Conservation (phyloP, 106 monocot species). For the Posidonia australis region DNA sequence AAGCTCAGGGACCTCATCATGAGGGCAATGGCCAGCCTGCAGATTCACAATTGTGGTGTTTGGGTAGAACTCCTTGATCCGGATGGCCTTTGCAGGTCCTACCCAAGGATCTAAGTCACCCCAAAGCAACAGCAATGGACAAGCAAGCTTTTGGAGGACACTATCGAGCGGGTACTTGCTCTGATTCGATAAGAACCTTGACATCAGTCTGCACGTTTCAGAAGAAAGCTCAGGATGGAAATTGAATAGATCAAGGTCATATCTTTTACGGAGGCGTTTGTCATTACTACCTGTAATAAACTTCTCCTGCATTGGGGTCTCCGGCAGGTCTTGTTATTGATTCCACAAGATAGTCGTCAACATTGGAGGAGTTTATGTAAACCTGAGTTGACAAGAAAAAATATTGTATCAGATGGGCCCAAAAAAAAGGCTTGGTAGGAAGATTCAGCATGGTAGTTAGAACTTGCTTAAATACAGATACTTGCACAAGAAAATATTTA, state of each 20-base stretch:
- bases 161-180: conserved; percentile 71
- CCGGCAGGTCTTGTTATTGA: conserved; percentile 66
- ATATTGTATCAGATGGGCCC: too few species aligned
- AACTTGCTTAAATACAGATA: too few species aligned
- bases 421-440: too few species aligned
- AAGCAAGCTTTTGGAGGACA: conserved; percentile 57
- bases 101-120: conserved; percentile 98
- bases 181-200: conserved; percentile 79
- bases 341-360: conserved; percentile 86
- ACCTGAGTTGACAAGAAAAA: conserved; percentile 36
- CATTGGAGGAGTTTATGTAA: conserved; percentile 73
- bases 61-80: conserved; percentile 85
- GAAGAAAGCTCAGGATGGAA: not conserved
- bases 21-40: conserved; percentile 93
- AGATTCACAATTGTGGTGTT: conserved; percentile 67
- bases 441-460: too few species aligned
- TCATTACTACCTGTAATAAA: conserved; percentile 64
- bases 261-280: not conserved
- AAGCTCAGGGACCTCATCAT: conserved; percentile 89
- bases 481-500: too few species aligned
- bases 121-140: conserved; percentile 81
- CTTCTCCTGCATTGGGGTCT: conserved; percentile 92
- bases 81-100: conserved; percentile 53
- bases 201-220: conserved; percentile 57
- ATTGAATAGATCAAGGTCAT: not conserved